Conservation (phyloP, 768 basidiomycete species). For the Podaxis carcinomalis region DNA sequence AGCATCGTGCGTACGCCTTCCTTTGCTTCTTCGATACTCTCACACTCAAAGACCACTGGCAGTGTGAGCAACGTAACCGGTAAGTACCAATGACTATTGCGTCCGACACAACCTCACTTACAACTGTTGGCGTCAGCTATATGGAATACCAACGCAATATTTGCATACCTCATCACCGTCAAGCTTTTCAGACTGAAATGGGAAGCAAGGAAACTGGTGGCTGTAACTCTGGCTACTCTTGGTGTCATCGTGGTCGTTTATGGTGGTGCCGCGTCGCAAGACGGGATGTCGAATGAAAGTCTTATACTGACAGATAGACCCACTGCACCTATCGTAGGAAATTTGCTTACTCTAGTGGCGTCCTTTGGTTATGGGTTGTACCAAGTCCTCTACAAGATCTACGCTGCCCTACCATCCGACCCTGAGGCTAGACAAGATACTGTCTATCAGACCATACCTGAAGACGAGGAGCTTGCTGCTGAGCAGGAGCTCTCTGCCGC, state of each 20-base stretch:
- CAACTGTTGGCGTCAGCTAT: constrained; percentile 36
- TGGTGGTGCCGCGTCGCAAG: constrained; percentile 44
- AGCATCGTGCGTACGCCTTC: constrained; percentile 56
- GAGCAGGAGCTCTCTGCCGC: constrained; percentile 1
- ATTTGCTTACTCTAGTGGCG: constrained; percentile 66
- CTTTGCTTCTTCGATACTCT: constrained; percentile 8
- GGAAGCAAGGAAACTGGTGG: constrained; percentile 59
- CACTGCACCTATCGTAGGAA: constrained; percentile 63
- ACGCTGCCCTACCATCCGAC: constrained; percentile 67
- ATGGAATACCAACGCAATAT: constrained; percentile 90
- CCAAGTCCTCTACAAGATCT: constrained; percentile 82
- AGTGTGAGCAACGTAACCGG: constrained; percentile 83
- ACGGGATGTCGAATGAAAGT: constrained; percentile 11
- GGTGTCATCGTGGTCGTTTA: constrained; percentile 84
- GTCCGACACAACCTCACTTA: not conserved
- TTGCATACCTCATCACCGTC: constrained; percentile 85
- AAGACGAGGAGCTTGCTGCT: constrained; percentile 25
- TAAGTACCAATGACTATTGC: constrained; percentile 20
- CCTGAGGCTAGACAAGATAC: constrained; percentile 42
- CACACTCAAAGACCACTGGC: not conserved
- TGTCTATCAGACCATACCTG: constrained; percentile 42
- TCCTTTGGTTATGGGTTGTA: constrained; percentile 73
- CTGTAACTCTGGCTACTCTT: constrained; percentile 75
- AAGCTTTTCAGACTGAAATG: constrained; percentile 59
- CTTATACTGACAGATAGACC: constrained; percentile 23